A percentile compares a stretch with the other conserved stretches of the same genome.
Conservation (phyloP, 306 rosid genomes). For the Senna siamea region DNA sequence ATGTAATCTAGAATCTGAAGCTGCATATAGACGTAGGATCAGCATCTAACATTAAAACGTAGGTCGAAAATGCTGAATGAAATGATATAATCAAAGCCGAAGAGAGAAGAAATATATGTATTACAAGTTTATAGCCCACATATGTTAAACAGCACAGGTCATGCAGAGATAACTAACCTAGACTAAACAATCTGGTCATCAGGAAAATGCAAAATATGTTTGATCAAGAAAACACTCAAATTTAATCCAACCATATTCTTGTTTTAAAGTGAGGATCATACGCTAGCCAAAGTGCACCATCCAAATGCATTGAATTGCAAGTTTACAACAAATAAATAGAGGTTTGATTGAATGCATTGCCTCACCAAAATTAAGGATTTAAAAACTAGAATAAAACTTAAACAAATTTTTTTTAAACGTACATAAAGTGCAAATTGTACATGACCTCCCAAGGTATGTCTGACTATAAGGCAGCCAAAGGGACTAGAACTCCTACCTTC, state of each 20-base stretch:
- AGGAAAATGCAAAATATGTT: not conserved
- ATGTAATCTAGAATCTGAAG: slow-evolving; percentile 46
- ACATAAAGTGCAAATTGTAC: slow-evolving; percentile 22
- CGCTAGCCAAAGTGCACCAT: not conserved
- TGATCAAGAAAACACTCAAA: not conserved
- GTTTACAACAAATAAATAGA: not conserved
- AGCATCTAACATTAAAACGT: slow-evolving; percentile 22
- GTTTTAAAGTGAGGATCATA: not conserved
- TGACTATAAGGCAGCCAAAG: slow-evolving; percentile 34
- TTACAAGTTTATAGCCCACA: not conserved
- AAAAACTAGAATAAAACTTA: not conserved
- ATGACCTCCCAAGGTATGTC: not conserved
- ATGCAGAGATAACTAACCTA: not conserved
- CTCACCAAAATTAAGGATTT: not conserved
- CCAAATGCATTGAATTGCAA: not conserved
- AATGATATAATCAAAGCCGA: slow-evolving; percentile 5
- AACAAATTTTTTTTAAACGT: not conserved
- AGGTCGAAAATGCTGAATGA: not conserved
- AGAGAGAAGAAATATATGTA: not conserved
- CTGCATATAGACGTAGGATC: slow-evolving; percentile 39
- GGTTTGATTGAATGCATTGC: not conserved
- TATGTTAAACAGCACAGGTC: not conserved
- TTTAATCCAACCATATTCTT: not conserved
- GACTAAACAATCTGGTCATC: not conserved
- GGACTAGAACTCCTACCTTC: slow-evolving; percentile 44